A percentile compares a stretch with the other conserved stretches of the same genome.
Evolutionary conservation across 352 stramenopile genomes (phyloP).

Genomic region (Globisporangium splendens): DNA sequence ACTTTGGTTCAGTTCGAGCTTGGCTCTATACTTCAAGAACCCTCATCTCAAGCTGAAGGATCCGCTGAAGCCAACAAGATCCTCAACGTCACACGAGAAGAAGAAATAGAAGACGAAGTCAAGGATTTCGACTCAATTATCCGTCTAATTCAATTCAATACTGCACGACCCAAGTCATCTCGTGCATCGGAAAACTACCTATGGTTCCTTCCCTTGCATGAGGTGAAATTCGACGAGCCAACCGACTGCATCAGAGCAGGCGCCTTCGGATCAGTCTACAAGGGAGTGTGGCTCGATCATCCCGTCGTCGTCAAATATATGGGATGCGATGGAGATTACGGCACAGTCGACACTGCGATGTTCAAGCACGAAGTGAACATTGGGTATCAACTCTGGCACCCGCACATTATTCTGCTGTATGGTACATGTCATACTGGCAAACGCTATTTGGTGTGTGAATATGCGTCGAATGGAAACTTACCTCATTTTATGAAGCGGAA

Average conservation of each 20-base stretch:
- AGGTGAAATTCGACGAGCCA: not conserved
- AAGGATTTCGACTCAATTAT: no score
- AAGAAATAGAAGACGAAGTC: no score
- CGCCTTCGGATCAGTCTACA: not conserved
- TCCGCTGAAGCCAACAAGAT: no score
- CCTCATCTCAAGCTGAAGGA: no score
- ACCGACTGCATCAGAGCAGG: not conserved
- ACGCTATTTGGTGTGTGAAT: conserved; percentile 1
- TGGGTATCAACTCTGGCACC: not conserved
- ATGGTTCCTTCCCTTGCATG: not conserved
- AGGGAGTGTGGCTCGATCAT: not conserved
- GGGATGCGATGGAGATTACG: conserved; percentile 1
- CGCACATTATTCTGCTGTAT: not conserved
- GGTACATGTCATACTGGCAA: not conserved
- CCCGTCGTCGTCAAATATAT: conserved; percentile 5
- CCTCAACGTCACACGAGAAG: no score
- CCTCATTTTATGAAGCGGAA: not conserved
- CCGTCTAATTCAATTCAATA: no score
- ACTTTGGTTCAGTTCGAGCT: no score
- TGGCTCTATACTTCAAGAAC: no score
- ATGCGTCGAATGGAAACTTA: not conserved
- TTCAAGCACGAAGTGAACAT: conserved; percentile 3
- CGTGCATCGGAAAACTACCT: no score
- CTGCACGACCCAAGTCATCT: no score
- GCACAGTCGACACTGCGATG: not conserved